Evolutionary conservation across 768 basidiomycete genomes (phyloP).

Genomic region (Hebeloma cylindrosporum): DNA sequence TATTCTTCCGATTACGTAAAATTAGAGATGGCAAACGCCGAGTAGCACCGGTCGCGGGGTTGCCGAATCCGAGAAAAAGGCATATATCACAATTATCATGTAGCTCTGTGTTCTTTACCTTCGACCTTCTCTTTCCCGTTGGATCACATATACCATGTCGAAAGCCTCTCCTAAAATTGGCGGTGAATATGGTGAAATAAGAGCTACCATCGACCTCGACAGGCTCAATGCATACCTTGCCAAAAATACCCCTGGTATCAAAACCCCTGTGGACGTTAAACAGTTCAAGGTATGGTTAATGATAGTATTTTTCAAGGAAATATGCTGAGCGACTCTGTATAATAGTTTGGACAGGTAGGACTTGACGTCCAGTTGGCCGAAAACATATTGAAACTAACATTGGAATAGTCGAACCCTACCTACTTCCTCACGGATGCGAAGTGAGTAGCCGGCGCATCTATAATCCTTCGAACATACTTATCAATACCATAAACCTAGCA

Average conservation of each 20-base stretch:
- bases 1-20: too few species aligned
- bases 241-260: constrained; percentile 52
- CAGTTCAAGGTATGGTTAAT: constrained; percentile 90
- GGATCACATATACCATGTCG: too few species aligned
- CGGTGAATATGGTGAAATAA: constrained; percentile 72
- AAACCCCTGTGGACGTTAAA: constrained; percentile 72
- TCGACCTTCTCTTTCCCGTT: constrained; percentile 5
- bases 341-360: constrained; percentile 83
- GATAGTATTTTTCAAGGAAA: background rate
- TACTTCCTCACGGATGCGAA: constrained; percentile 85
- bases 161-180: constrained; percentile 50
- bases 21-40: background rate
- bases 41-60: constrained; percentile 2
- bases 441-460: constrained; percentile 36
- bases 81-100: constrained; percentile 2
- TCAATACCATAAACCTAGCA: constrained; percentile 31
- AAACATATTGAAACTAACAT: background rate
- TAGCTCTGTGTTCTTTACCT: background rate
- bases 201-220: constrained; percentile 65
- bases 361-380: background rate
- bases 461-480: background rate
- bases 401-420: constrained; percentile 84
- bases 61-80: constrained; percentile 8
- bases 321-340: constrained; percentile 2
- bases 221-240: constrained; percentile 68